Evolutionary conservation across 352 stramenopile genomes (phyloP).

Genomic region (Phytophthora cryptogea): DNA sequence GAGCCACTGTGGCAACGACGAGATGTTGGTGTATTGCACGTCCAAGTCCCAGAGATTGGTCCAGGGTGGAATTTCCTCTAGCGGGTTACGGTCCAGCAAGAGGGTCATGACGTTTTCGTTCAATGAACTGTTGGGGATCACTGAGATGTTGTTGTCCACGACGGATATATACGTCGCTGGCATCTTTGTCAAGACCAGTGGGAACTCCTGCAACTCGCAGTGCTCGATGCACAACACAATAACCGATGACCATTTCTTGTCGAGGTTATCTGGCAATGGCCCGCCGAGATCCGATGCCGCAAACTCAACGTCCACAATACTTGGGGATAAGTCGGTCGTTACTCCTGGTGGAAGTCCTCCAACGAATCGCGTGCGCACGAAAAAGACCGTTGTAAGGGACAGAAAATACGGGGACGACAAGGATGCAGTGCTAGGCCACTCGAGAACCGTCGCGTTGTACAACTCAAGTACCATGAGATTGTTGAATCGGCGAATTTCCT

Average conservation of each 20-base stretch:
- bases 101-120: conserved; percentile 33
- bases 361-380: conserved; percentile 30
- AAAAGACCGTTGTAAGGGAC: conserved; percentile 37
- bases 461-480: conserved; percentile 47
- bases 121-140: conserved; percentile 28
- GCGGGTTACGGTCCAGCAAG: conserved; percentile 44
- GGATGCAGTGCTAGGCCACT: conserved; percentile 36
- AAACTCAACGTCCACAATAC: conserved; percentile 46
- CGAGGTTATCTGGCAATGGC: conserved; percentile 29
- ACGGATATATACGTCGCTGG: conserved; percentile 40
- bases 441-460: conserved; percentile 45
- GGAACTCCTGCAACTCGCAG: conserved; percentile 38
- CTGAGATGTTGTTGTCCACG: conserved; percentile 44
- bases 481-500: conserved; percentile 32
- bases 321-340: conserved; percentile 34
- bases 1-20: conserved; percentile 20
- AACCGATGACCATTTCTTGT: conserved; percentile 36
- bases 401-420: conserved; percentile 30
- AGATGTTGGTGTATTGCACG: conserved; percentile 23
- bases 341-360: conserved; percentile 34
- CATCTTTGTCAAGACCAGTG: conserved; percentile 18
- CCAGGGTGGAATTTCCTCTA: conserved; percentile 4
- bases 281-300: conserved; percentile 25
- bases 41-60: conserved; percentile 1
- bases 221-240: conserved; percentile 48